These are phyloP conservation scores for Lepidium africanum DNA, from an alignment of 345 rosid genomes.

Conservation along the genomic window DNA sequence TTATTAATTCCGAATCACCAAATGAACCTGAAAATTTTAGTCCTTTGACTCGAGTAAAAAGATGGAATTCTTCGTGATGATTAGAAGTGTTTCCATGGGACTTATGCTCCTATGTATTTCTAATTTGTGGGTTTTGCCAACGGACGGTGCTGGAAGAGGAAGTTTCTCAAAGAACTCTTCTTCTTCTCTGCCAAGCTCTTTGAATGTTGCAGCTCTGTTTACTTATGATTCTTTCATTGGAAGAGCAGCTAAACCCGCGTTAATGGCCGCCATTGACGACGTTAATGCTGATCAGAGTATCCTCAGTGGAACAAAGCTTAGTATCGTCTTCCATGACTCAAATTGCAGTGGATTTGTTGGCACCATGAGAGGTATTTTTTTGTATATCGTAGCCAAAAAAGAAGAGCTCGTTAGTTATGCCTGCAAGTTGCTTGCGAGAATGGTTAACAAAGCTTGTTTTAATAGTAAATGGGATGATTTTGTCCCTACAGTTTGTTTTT, in stretches of 20 bases:
- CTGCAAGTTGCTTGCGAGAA: not conserved
- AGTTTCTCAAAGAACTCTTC: constrained; percentile 33
- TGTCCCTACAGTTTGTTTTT: not conserved
- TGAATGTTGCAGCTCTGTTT: constrained; percentile 66
- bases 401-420: not conserved
- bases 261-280: constrained; percentile 58
- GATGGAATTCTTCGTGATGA: constrained; percentile 31
- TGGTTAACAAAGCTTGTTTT: not conserved
- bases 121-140: constrained; percentile 29
- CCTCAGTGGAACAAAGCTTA: constrained; percentile 48
- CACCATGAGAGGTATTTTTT: constrained; percentile 67
- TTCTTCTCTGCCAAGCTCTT: constrained; percentile 36
- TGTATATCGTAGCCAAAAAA: not conserved
- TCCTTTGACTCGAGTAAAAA: not conserved
- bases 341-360: constrained; percentile 89
- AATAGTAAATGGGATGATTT: not conserved
- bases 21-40: constrained; percentile 9
- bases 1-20: not conserved
- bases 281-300: constrained; percentile 56
- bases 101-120: constrained; percentile 30
- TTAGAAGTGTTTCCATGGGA: not conserved
- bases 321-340: constrained; percentile 40
- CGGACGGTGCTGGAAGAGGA: constrained; percentile 30
- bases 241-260: constrained; percentile 55
- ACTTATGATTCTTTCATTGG: constrained; percentile 72